A percentile compares a stretch with the other conserved stretches of the same genome.
These are phyloP conservation scores for Xylaria palmicola DNA, from an alignment of 495 filamentous ascomycete genomes.

Conservation along the genomic window DNA sequence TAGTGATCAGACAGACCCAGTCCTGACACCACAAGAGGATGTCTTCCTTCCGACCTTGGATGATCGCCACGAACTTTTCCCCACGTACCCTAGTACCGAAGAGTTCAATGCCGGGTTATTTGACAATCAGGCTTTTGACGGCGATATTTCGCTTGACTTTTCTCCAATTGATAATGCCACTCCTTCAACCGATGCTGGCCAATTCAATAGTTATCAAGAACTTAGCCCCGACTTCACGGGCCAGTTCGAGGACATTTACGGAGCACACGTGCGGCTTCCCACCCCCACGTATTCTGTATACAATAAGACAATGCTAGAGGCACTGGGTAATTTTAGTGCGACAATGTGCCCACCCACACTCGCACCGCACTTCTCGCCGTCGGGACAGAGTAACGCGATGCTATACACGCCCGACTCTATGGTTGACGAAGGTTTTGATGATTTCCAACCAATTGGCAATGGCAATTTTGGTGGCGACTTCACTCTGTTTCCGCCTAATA, in stretches of 20 bases:
- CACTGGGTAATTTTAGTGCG: conserved; percentile 30
- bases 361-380: conserved; percentile 57
- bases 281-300: conserved; percentile 38
- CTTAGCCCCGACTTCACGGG: conserved; percentile 44
- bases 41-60: conserved; percentile 30
- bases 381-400: conserved; percentile 62
- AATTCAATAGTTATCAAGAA: conserved; percentile 45
- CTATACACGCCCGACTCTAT: conserved; percentile 61
- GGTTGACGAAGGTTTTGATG: conserved; percentile 51
- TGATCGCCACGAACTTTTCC: conserved; percentile 38
- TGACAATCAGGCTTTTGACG: conserved; percentile 33
- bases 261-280: conserved; percentile 44
- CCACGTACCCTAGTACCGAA: conserved; percentile 37
- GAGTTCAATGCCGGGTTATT: conserved; percentile 33
- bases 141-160: conserved; percentile 48
- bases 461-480: conserved; percentile 46
- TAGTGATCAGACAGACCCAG: conserved; percentile 39
- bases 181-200: conserved; percentile 47
- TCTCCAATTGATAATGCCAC: conserved; percentile 49
- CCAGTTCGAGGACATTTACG: conserved; percentile 58
- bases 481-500: conserved; percentile 39
- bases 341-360: conserved; percentile 37
- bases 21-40: conserved; percentile 47
- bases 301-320: conserved; percentile 39
- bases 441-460: conserved; percentile 32